A percentile compares a stretch with the other conserved stretches of the same genome.
These are phyloP conservation scores for Fusarium anguioides DNA, from an alignment of 2,329 filamentous ascomycete genomes.

Conservation along the genomic window DNA sequence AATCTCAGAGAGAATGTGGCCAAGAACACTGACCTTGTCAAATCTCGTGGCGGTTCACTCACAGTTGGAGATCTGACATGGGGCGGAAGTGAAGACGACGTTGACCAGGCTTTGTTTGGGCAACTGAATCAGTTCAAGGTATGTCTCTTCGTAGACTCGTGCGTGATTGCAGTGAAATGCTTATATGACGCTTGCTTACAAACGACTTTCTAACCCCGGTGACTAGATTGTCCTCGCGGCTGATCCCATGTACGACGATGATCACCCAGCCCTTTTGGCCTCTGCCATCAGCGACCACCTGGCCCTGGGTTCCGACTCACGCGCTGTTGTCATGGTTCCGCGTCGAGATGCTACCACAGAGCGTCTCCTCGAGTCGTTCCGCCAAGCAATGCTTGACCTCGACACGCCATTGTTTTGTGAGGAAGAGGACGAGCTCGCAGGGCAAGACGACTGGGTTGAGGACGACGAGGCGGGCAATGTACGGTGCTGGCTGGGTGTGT, in stretches of 20 bases:
- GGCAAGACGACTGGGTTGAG: slow-evolving; percentile 78
- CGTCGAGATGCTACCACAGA: slow-evolving; percentile 76
- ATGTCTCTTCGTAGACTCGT: slow-evolving; percentile 19
- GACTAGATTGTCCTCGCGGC: slow-evolving; percentile 80
- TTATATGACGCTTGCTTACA: slow-evolving; percentile 22
- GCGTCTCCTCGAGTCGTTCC: slow-evolving; percentile 71
- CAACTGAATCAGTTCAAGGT: slow-evolving; percentile 64
- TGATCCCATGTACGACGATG: slow-evolving; percentile 87
- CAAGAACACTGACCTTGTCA: slow-evolving; percentile 69
- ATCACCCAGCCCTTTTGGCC: slow-evolving; percentile 81
- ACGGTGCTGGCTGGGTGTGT: slow-evolving; percentile 77
- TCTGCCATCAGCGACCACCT: slow-evolving; percentile 77
- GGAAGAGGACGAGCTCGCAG: slow-evolving; percentile 71
- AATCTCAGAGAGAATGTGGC: slow-evolving; percentile 82
- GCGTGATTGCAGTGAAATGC: slow-evolving; percentile 9
- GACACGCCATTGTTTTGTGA: slow-evolving; percentile 61
- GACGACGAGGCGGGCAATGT: slow-evolving; percentile 62
- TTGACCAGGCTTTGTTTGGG: slow-evolving; percentile 59
- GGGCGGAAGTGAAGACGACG: slow-evolving; percentile 63
- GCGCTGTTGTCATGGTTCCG: slow-evolving; percentile 84
- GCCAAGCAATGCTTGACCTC: slow-evolving; percentile 66
- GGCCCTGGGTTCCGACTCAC: slow-evolving; percentile 63
- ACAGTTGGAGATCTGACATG: slow-evolving; percentile 79
- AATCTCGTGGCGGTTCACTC: slow-evolving; percentile 65
- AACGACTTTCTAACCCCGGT: slow-evolving; percentile 21